Conservation (phyloP, 2,329 filamentous ascomycete genomes). For the Blastomyces silverae region DNA sequence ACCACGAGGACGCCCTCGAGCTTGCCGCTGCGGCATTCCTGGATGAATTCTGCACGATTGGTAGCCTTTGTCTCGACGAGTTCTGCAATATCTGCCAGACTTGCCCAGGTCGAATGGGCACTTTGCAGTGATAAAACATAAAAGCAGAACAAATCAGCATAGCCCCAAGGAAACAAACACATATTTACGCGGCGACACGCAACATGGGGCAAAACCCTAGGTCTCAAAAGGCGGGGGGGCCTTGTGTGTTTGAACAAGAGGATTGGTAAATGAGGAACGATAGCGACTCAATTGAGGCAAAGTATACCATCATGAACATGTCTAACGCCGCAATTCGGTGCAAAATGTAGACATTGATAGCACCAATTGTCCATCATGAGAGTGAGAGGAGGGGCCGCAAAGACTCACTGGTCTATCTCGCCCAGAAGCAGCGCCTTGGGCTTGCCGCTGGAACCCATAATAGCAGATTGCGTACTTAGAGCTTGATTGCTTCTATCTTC, state of each 20-base stretch:
- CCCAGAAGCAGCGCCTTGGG: conserved; percentile 59
- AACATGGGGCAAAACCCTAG: background rate
- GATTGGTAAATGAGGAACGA: background rate
- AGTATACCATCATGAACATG: conserved; percentile 4
- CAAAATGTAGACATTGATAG: background rate
- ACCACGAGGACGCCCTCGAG: conserved; percentile 59
- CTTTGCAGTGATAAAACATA: conserved; percentile 9
- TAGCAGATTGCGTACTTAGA: background rate
- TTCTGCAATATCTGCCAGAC: conserved; percentile 50
- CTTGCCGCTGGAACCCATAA: conserved; percentile 32
- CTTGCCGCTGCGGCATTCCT: conserved; percentile 58
- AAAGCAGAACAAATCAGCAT: background rate
- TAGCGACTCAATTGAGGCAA: background rate
- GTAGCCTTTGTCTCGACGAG: conserved; percentile 56
- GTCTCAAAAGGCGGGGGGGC: background rate
- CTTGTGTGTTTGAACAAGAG: too few species aligned
- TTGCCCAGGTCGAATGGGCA: conserved; percentile 19
- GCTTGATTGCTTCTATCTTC: background rate
- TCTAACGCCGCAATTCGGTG: background rate
- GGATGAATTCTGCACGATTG: conserved; percentile 60
- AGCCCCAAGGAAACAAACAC: background rate
- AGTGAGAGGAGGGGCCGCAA: background rate
- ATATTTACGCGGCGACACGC: background rate
- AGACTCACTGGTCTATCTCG: conserved; percentile 55
- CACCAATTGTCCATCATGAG: background rate